Conservation (phyloP, 345 rosid species). For the Pistacia vera region DNA sequence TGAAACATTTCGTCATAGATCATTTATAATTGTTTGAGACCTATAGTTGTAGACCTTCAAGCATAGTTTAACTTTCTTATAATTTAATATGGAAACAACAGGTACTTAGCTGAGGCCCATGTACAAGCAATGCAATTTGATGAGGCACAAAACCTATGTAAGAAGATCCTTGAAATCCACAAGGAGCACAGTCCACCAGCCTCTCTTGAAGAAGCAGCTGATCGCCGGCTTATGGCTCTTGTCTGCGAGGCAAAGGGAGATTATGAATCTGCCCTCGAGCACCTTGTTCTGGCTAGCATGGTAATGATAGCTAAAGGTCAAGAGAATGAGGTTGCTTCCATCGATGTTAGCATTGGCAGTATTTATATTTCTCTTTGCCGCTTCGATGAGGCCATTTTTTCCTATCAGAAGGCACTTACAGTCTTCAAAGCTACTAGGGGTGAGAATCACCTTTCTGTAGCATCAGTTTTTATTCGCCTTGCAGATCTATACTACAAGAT, state of each 20-base stretch:
- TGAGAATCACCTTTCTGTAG: slow-evolving; percentile 51
- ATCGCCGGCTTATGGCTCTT: slow-evolving; percentile 52
- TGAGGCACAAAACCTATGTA: slow-evolving; percentile 50
- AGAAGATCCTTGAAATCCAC: slow-evolving; percentile 54
- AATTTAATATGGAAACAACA: slow-evolving; percentile 22
- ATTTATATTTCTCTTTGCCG: slow-evolving; percentile 50
- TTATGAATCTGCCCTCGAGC: slow-evolving; percentile 54
- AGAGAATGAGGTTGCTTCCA: slow-evolving; percentile 55
- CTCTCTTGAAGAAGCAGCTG: slow-evolving; percentile 59
- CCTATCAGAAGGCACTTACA: slow-evolving; percentile 60
- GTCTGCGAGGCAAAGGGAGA: slow-evolving; percentile 54
- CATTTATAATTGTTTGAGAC: not conserved
- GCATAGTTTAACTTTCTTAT: not conserved
- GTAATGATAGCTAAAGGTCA: slow-evolving; percentile 57
- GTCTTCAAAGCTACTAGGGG: slow-evolving; percentile 56
- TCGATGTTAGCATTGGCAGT: slow-evolving; percentile 55
- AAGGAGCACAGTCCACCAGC: slow-evolving; percentile 48
- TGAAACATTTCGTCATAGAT: not conserved
- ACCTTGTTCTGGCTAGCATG: slow-evolving; percentile 59
- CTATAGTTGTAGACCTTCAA: not conserved
- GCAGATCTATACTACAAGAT: slow-evolving; percentile 52
- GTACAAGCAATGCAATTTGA: slow-evolving; percentile 64
- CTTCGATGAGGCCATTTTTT: slow-evolving; percentile 55
- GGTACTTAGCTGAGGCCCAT: slow-evolving; percentile 60
- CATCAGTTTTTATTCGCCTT: slow-evolving; percentile 51